A percentile compares a stretch with the other conserved stretches of the same genome.
Conservation (phyloP, 1,284 basidiomycete genomes). For the Malassezia globosa region DNA sequence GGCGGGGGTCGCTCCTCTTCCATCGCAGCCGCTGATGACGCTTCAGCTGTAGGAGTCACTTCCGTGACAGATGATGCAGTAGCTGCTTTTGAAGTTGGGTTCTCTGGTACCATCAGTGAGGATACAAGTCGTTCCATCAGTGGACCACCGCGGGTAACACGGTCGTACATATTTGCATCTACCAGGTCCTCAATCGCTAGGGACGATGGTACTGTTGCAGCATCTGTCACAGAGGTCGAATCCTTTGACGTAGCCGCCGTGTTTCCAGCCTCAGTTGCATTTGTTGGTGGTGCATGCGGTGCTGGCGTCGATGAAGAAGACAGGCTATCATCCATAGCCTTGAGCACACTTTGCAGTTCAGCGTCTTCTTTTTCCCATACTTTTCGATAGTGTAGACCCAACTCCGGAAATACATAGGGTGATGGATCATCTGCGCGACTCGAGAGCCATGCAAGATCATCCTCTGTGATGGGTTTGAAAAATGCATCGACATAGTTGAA, state of each 20-base stretch:
- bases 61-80: background rate
- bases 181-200: background rate
- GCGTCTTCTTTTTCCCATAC: constrained; percentile 81
- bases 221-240: background rate
- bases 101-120: constrained; percentile 55
- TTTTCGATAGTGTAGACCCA: constrained; percentile 77
- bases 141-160: constrained; percentile 1
- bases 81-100: background rate
- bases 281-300: background rate
- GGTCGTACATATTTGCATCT: constrained; percentile 13
- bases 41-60: background rate
- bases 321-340: background rate
- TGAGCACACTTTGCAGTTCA: constrained; percentile 11
- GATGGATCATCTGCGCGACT: constrained; percentile 63
- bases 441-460: constrained; percentile 45
- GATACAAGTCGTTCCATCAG: constrained; percentile 13
- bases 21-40: background rate
- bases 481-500: constrained; percentile 40
- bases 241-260: background rate
- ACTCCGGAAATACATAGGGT: constrained; percentile 69
- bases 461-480: constrained; percentile 46
- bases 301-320: constrained; percentile 15
- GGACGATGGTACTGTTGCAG: background rate
- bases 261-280: background rate
- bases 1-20: constrained; percentile 46